Base-by-base conservation (phyloP, 1,139 yeast genomes). In the Blastobotrys indianensis region DNA sequence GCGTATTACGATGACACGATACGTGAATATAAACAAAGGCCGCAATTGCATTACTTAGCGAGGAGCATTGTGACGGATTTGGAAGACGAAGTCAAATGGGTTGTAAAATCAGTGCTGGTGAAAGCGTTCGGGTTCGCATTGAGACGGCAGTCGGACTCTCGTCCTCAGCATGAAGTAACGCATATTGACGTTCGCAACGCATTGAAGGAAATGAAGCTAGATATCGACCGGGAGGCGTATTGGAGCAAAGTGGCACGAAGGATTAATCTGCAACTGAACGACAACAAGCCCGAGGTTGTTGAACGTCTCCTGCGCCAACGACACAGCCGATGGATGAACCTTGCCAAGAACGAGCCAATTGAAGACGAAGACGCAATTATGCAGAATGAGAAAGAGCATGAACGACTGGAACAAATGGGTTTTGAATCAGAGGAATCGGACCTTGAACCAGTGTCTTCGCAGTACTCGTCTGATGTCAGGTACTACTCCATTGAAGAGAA, bases 1-100 rank as follows among this genome's bases (percentile, higher is more conserved):
- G 53, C 54, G 8, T 41, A 42, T 2, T 44, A 39, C 20, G 53
- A 50, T 25, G 39, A 42, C 11, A 15, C 44, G 23, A 36, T 10
- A 20, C 25, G 25, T 2, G 44, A 41, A n/a, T 32, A 16, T 10
- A 32, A 37, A 32, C n/a, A 10, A 6, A 36, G 44, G 32, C 40
- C 35, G 9, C 32, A 35, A 25, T 11, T 41, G 13, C 12, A 37
- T 23, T 37, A 36, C 28, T 17, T 41, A 6, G 32, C 32, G 7
- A 7, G 15, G 13, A 40, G 32, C 5, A 31, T 41, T 10, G 29
- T 41, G 29, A 11, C 31, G 12, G 44, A 37, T 4, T 4, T 41
- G 17, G 44, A 41, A 13, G 33, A n/a, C 25, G 25, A 20, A 7
- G 25, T 20, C 6, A 4, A 7, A 20, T 20, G 25, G 25, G 7